Evolutionary conservation across 345 rosid species (phyloP).

Genomic region (Citrus trifoliata): DNA sequence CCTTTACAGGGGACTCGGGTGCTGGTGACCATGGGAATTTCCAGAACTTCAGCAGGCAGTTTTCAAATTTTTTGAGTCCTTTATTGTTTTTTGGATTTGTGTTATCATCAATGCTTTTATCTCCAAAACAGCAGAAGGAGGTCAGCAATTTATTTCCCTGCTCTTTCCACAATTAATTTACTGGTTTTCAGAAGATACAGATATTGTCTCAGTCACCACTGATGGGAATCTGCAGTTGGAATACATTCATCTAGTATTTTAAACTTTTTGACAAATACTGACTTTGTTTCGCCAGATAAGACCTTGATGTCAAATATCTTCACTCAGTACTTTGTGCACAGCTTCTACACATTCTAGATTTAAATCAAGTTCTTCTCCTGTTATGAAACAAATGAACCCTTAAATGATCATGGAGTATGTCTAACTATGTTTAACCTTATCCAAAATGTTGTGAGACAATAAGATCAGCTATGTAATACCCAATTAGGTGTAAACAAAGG

Average conservation of each 20-base stretch:
- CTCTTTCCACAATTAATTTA: not conserved
- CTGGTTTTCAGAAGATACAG: not conserved
- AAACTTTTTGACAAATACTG: not conserved
- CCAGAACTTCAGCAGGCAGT: conserved; percentile 19
- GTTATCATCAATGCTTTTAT: conserved; percentile 5
- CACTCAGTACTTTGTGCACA: not conserved
- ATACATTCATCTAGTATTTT: not conserved
- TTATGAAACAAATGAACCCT: not conserved
- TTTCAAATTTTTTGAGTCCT: conserved; percentile 18
- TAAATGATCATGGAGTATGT: not conserved
- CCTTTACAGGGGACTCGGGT: conserved; percentile 31
- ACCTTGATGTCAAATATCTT: not conserved
- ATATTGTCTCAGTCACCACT: not conserved
- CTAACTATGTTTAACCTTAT: not conserved
- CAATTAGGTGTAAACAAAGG: not conserved
- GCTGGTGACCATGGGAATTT: conserved; percentile 29
- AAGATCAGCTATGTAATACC: not conserved
- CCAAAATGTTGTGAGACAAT: not conserved
- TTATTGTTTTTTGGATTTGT: conserved; percentile 23
- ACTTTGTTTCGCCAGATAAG: not conserved
- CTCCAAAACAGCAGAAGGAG: conserved; percentile 31
- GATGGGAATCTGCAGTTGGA: not conserved
- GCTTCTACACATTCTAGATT: not conserved
- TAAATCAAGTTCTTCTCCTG: not conserved
- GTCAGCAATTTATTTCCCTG: conserved; percentile 11